These are phyloP conservation scores for Teunomyces cretensis DNA, from an alignment of 805 yeast genomes.

Conservation along the genomic window DNA sequence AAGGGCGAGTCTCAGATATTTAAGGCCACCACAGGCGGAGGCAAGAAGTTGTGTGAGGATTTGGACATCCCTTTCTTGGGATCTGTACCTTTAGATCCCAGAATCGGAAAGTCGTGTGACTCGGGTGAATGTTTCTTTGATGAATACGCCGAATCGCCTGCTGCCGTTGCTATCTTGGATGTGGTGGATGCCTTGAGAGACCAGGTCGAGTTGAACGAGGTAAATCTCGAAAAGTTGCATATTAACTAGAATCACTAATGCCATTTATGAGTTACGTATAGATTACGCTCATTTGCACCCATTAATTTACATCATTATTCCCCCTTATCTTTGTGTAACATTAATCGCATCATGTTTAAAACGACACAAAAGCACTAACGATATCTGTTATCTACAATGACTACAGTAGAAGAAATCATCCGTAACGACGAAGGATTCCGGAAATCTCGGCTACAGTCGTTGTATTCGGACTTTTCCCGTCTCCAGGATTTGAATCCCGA, in stretches of 20 bases:
- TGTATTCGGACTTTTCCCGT: constrained; percentile 35
- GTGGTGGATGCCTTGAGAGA: constrained; percentile 66
- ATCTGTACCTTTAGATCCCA: constrained; percentile 91
- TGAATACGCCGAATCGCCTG: constrained; percentile 86
- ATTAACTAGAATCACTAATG: neutral
- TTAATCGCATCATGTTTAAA: neutral
- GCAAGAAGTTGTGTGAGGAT: constrained; percentile 78
- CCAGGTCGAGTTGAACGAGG: constrained; percentile 8
- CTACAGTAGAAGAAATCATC: constrained; percentile 9
- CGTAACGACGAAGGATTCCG: constrained; percentile 20
- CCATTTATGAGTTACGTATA: neutral
- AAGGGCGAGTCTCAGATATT: constrained; percentile 87
- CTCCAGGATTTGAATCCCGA: constrained; percentile 37
- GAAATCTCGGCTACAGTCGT: constrained; percentile 29
- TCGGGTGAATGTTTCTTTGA: constrained; percentile 82
- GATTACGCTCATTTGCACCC: neutral
- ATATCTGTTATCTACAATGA: neutral
- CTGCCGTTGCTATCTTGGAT: constrained; percentile 77
- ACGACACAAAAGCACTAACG: no score
- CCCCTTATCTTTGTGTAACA: neutral
- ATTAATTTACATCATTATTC: neutral
- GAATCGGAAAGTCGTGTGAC: constrained; percentile 90
- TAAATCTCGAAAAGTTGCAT: constrained; percentile 3
- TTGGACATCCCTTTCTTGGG: constrained; percentile 79
- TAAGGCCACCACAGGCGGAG: constrained; percentile 97